A percentile compares a stretch with the other conserved stretches of the same genome.
phyloP scores from a whole-genome alignment of 371 early-diverging fungal species.

The Mucor piriformis region DNA sequence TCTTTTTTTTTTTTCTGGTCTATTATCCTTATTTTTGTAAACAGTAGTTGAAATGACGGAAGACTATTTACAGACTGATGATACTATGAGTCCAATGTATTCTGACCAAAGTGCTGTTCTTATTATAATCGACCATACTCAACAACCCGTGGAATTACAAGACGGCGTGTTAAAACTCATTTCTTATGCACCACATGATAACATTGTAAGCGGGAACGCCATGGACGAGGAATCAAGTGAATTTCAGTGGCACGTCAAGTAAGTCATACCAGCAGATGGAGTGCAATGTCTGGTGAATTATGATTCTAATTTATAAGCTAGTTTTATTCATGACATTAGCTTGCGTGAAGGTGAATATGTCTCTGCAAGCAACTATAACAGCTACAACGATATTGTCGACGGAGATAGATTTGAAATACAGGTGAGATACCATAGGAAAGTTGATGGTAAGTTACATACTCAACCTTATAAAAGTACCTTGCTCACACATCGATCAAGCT shows the following conservation, averaged over 20 bases:
- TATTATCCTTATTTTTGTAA: no score
- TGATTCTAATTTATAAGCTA: conserved; percentile 6
- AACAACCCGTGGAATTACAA: conserved; percentile 62
- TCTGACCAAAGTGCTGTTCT: conserved; percentile 25
- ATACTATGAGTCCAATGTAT: conserved; percentile 1
- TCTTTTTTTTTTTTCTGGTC: background rate
- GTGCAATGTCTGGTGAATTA: background rate
- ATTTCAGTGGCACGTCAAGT: conserved; percentile 63
- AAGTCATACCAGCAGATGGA: conserved; percentile 16
- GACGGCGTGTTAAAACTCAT: conserved; percentile 64
- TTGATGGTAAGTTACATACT: conserved; percentile 60
- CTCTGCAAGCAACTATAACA: conserved; percentile 44
- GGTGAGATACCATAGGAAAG: conserved; percentile 63
- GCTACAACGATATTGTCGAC: conserved; percentile 29
- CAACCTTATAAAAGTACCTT: no score
- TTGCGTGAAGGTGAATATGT: conserved; percentile 48
- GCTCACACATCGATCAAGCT: conserved; percentile 43
- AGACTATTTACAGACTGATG: conserved; percentile 4
- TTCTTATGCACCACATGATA: conserved; percentile 55
- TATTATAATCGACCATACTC: conserved; percentile 50
- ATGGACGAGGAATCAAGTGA: conserved; percentile 46
- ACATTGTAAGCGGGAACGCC: conserved; percentile 51
- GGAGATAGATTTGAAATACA: conserved; percentile 52
- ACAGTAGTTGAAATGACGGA: conserved; percentile 2
- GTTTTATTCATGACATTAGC: conserved; percentile 54